These are phyloP conservation scores for Fagus sylvatica DNA, from an alignment of 306 rosid genomes.

Conservation along the genomic window DNA sequence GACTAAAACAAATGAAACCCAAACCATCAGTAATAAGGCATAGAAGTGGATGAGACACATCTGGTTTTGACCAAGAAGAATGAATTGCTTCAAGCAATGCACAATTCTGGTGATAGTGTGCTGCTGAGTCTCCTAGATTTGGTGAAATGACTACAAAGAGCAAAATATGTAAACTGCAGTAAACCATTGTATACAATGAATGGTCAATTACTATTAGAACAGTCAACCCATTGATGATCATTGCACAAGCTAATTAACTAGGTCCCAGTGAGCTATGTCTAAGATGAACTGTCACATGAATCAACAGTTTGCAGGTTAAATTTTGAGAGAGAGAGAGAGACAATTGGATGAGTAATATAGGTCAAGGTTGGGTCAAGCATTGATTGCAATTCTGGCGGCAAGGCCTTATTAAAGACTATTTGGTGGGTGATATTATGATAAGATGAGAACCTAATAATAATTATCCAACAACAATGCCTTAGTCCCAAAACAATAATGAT, in stretches of 20 bases:
- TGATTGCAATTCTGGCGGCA: not conserved
- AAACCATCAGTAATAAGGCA: not conserved
- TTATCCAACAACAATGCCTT: too few relatives aligned
- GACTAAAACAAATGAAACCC: not conserved
- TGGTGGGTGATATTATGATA: not conserved
- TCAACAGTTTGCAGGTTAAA: not conserved
- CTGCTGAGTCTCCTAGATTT: not conserved
- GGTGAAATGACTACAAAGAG: not conserved
- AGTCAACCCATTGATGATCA: not conserved
- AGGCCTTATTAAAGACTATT: not conserved
- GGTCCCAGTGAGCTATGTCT: not conserved
- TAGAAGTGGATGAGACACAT: not conserved
- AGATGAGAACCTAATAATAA: too few relatives aligned
- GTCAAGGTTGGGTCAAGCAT: not conserved
- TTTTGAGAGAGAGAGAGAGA: not conserved
- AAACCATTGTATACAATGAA: not conserved
- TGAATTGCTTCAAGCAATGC: not conserved
- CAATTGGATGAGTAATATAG: not conserved
- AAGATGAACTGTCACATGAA: not conserved
- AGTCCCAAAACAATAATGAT: too few relatives aligned
- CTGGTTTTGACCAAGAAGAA: not conserved
- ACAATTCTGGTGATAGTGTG: not conserved
- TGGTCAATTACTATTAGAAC: not conserved
- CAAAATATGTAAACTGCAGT: not conserved
- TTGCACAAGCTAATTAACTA: not conserved